phyloP scores from a whole-genome alignment of 2,329 filamentous ascomycete species.

The Aspergillus terreus region DNA sequence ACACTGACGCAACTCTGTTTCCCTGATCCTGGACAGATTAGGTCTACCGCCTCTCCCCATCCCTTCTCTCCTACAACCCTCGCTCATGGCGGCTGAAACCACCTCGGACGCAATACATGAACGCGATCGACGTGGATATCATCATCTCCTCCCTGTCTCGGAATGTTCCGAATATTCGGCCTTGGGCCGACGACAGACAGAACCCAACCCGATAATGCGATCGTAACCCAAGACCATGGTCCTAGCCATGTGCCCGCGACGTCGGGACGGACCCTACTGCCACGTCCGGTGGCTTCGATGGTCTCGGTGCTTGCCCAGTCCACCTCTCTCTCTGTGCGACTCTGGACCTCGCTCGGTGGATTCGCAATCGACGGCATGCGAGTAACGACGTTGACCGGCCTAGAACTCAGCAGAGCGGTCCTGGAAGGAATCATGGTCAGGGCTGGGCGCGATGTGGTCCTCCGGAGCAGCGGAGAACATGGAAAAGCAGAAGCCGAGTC shows the following conservation, averaged over 20 bases:
- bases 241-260: conserved; percentile 24
- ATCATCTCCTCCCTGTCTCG: conserved; percentile 6
- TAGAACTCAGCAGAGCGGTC: conserved; percentile 43
- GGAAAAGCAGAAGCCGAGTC: conserved; percentile 41
- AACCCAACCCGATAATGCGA: conserved; percentile 7
- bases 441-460: conserved; percentile 43
- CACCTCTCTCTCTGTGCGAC: conserved; percentile 42
- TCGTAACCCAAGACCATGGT: conserved; percentile 4
- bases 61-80: background rate
- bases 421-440: conserved; percentile 43
- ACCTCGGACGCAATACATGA: background rate
- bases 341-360: conserved; percentile 42
- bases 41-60: background rate
- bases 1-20: conserved; percentile 7
- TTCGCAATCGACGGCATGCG: conserved; percentile 43
- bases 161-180: conserved; percentile 18
- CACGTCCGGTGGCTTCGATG: conserved; percentile 40
- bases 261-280: conserved; percentile 38
- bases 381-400: conserved; percentile 41
- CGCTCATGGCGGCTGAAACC: conserved; percentile 5
- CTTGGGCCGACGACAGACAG: conserved; percentile 12
- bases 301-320: conserved; percentile 44
- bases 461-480: conserved; percentile 46
- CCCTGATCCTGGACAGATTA: background rate
- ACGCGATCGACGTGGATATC: background rate